These are phyloP conservation scores for Plantago ovata DNA, from an alignment of 257 asterid genomes.

Conservation along the genomic window DNA sequence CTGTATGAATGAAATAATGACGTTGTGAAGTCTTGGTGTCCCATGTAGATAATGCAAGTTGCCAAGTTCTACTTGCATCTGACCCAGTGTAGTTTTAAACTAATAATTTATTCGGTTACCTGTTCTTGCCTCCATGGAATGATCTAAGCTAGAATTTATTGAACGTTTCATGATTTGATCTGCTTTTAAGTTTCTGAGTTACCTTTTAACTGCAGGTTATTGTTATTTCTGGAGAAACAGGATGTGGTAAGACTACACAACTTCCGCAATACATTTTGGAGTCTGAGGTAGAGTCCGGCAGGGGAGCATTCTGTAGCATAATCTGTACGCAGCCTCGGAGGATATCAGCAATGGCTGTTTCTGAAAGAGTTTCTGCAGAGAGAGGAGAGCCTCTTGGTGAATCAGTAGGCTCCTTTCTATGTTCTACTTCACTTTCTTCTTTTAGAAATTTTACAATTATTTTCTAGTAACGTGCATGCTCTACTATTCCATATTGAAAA, in stretches of 20 bases:
- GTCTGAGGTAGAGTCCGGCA: conserved; percentile 95
- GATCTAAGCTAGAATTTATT: neutral
- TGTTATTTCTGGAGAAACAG: conserved; percentile 98
- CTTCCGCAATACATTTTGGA: conserved; percentile 94
- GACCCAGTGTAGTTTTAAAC: neutral
- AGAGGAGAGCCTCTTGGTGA: conserved; percentile 99
- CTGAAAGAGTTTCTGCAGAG: conserved; percentile 96
- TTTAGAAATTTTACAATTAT: neutral
- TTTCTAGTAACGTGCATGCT: conserved; percentile 15
- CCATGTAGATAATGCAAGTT: neutral
- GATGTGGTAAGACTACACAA: conserved; percentile 99
- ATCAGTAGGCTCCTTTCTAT: conserved; percentile 61
- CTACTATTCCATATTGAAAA: conserved; percentile 22
- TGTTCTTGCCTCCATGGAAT: neutral
- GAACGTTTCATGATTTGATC: conserved; percentile 1
- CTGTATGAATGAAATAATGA: neutral
- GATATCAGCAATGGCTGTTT: conserved; percentile 92
- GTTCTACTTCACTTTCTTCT: conserved; percentile 16
- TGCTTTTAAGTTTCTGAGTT: conserved; percentile 18
- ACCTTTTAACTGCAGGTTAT: conserved; percentile 57
- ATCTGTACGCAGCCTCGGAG: conserved; percentile 98
- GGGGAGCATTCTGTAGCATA: conserved; percentile 97
- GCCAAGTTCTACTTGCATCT: conserved; percentile 5
- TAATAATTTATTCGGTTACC: too few species aligned
- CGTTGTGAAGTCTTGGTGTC: neutral